Conservation (phyloP, 2,329 filamentous ascomycete species). For the Metarhizium robertsii region DNA sequence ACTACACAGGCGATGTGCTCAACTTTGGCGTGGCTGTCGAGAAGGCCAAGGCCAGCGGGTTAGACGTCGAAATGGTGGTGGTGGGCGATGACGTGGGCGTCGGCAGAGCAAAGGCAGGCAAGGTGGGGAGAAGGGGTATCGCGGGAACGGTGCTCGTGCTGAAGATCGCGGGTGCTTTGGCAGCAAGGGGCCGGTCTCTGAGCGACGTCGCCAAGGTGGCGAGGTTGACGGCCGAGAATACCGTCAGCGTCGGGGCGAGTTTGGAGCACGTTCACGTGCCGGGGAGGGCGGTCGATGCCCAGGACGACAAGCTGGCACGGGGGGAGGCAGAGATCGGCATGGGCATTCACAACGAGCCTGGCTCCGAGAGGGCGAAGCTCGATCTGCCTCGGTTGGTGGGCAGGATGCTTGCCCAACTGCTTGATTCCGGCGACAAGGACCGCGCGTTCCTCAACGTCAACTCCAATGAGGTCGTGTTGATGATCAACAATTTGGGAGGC, state of each 20-base stretch:
- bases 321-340: conserved; percentile 60
- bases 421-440: conserved; percentile 57
- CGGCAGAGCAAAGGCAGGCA: conserved; percentile 71
- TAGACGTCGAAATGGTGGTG: conserved; percentile 78
- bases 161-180: conserved; percentile 80
- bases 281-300: conserved; percentile 53
- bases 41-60: conserved; percentile 73
- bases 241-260: conserved; percentile 78
- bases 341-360: conserved; percentile 68
- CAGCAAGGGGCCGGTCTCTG: conserved; percentile 58
- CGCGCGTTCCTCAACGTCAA: conserved; percentile 59
- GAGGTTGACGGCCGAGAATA: conserved; percentile 60
- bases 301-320: conserved; percentile 40
- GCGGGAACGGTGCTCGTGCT: conserved; percentile 86
- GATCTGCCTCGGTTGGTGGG: conserved; percentile 45
- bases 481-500: conserved; percentile 70
- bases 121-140: conserved; percentile 84
- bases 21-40: conserved; percentile 93
- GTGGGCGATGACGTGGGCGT: conserved; percentile 91
- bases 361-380: conserved; percentile 42
- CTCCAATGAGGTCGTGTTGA: conserved; percentile 54
- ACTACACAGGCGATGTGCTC: conserved; percentile 82
- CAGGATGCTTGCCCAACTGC: conserved; percentile 61
- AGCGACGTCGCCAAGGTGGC: conserved; percentile 66
- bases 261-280: conserved; percentile 91